Base-by-base conservation (phyloP, 2,329 filamentous ascomycete species). In the Fusarium pseudonygamai region DNA sequence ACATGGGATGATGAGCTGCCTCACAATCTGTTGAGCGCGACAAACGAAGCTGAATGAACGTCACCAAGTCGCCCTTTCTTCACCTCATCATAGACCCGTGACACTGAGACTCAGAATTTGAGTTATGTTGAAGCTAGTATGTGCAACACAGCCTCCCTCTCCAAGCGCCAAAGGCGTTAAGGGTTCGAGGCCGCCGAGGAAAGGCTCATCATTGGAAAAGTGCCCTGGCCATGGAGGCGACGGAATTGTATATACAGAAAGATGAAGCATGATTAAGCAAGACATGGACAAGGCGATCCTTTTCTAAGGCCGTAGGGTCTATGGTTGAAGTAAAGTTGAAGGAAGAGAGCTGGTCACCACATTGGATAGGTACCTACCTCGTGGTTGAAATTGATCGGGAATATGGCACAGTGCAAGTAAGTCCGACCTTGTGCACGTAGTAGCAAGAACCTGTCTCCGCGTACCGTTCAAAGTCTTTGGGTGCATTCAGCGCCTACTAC, bases 131-230 rank as follows among this genome's bases (percentile, higher is more conserved):
- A 46, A 59, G 60, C 34, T 63, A 57, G 61, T 43, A 37, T 28
- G 55, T 28, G 11, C n/a, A 40, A 69, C 75, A 74, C 75, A 75
- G 74, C 75, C 74, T 74, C 74, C 42, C 37, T 58, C 34, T 36
- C 34, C 43, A 55, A 65, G 74, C 71, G 72, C 59, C 55, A 36
- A 60, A 52, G 47, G 34, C 50, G 64, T 65, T 43, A 60, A 37
- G 36, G 30, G 53, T 59, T 61, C 73, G 75, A 77, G 75, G 75
- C 75, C 74, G 66, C 74, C 75, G 18, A 26, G 49, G 39, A 50
- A 60, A 62, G 57, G 53, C 46, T 14, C 40, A 37, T 40, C 30
- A 24, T 16, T 40, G 55, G 30, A 22, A 30, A 52, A 24, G n/a
- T 34, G 47, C 30, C 18, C 30, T 20, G n/a, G 47, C 30, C 16